A percentile compares a stretch with the other conserved stretches of the same genome.
These are phyloP conservation scores for Puccinia horiana DNA, from an alignment of 1,284 basidiomycete genomes.

Conservation along the genomic window DNA sequence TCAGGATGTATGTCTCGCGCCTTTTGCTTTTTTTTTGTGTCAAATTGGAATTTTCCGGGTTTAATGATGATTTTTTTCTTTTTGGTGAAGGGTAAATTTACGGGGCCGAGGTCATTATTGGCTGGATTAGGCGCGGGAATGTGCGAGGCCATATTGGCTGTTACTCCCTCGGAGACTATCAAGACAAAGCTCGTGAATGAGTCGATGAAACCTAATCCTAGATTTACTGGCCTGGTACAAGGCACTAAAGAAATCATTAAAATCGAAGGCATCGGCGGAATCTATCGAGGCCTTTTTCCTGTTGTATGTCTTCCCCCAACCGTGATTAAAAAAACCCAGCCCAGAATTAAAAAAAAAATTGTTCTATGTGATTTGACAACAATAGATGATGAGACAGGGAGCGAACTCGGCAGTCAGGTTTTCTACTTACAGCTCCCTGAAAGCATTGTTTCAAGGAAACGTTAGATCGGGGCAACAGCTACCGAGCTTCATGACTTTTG, in stretches of 20 bases:
- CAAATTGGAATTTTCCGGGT: neutral
- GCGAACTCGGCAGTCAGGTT: slow-evolving; percentile 97
- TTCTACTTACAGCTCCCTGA: slow-evolving; percentile 88
- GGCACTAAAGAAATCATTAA: slow-evolving; percentile 79
- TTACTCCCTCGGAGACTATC: slow-evolving; percentile 96
- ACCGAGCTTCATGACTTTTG: slow-evolving; percentile 86
- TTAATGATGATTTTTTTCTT: slow-evolving; percentile 16
- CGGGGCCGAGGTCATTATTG: slow-evolving; percentile 76
- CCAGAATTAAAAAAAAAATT: neutral
- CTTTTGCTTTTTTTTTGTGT: neutral
- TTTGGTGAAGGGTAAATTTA: slow-evolving; percentile 76
- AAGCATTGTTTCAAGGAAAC: slow-evolving; percentile 78
- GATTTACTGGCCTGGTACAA: slow-evolving; percentile 83
- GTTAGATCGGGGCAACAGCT: slow-evolving; percentile 78
- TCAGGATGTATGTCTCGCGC: slow-evolving; percentile 65
- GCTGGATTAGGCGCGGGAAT: slow-evolving; percentile 93
- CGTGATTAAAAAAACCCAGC: neutral
- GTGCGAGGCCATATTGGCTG: slow-evolving; percentile 89
- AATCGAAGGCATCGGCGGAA: slow-evolving; percentile 74
- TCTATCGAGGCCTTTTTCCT: slow-evolving; percentile 90
- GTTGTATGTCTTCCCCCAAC: slow-evolving; percentile 67
- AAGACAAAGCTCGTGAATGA: slow-evolving; percentile 99
- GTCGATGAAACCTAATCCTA: slow-evolving; percentile 76
- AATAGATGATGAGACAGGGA: slow-evolving; percentile 91
- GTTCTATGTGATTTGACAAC: slow-evolving; percentile 31